Percentiles rank a stretch among this genome's conserved stretches.
These are phyloP conservation scores for Ophiorrhiza pumila DNA, from an alignment of 257 asterid genomes.

Conservation along the genomic window DNA sequence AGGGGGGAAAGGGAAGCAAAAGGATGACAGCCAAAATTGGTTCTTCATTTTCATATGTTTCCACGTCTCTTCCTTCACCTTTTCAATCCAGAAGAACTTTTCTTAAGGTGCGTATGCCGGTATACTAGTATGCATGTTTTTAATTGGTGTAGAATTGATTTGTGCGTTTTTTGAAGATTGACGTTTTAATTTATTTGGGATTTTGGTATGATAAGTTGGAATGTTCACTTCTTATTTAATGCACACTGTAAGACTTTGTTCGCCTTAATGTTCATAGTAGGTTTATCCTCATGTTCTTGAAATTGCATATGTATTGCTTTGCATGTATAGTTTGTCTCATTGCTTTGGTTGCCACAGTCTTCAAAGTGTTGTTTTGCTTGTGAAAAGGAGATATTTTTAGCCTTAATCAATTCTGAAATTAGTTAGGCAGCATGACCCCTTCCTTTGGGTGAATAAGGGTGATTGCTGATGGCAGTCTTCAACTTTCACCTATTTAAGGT, in stretches of 20 bases:
- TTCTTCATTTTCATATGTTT: conserved; percentile 43
- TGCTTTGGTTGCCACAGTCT: neutral
- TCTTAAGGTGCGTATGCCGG: conserved; percentile 30
- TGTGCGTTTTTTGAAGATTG: neutral
- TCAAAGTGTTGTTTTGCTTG: neutral
- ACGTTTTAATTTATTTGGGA: neutral
- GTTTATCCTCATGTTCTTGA: neutral
- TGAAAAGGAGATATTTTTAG: neutral
- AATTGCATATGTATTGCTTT: too few species aligned
- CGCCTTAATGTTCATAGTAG: neutral
- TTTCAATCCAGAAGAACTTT: conserved; percentile 29
- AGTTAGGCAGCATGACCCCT: neutral
- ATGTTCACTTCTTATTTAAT: neutral
- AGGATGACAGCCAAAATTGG: conserved; percentile 46
- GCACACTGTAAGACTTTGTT: neutral
- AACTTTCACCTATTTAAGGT: neutral
- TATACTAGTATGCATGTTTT: neutral
- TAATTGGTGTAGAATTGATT: neutral
- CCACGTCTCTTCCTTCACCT: conserved; percentile 43
- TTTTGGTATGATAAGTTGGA: neutral
- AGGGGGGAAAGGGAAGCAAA: conserved; percentile 3
- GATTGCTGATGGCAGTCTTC: neutral
- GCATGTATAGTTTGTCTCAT: neutral
- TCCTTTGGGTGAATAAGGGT: neutral
- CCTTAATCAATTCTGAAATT: neutral